Evolutionary conservation across 1,139 yeast genomes (phyloP), one percentile per base, ranked within the genome.

Genomic region (Dujonia santamariae): DNA sequence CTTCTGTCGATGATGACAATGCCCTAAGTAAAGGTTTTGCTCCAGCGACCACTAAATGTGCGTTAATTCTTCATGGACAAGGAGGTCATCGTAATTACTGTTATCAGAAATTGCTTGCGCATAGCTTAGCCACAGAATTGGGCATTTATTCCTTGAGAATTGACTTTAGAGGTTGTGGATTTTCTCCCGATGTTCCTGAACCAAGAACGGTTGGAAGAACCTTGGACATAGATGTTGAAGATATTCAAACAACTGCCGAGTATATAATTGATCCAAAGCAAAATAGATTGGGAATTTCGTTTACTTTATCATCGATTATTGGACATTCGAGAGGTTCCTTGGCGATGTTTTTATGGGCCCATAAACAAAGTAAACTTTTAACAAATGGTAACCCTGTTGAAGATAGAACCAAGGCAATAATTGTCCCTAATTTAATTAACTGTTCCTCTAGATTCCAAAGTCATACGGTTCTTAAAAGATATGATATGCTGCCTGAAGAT

Each of bases 121-220:
- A 76, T 28, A 58, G 59, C 23, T 54, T 90, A 35, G 80, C 92
- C 0, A 56, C 63, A 4, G 67, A 72, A 18, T 56, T 72, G 41
- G 95, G 95, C 0, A 63, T 78, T 34, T 76, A 70, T 53, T 72
- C 81, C 1, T 66, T 85, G 33, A 63, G 97, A 45, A 80, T 88
- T 44, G 97, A 90, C 55, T 90, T 90, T 48, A 66, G 96, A 39
- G 86, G 85, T 7, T 82, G 94, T 55, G 97, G 97, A 1, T 75
- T 73, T 39, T 85, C 95, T 3, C 81, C 75, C 21, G 81, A 75
- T 19, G 72, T 71, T 39, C 65, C 53, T 5, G 63, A 69, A 36
- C 51, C 51, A 0, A 36, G 45, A 2, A 28, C 36, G 17, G 38
- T 31, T 7, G 92, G 92, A 0, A 67, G 96, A 37, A 61, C 72